Base-by-base conservation (phyloP, 73 alveolate species). In the Durusdinium trenchii region DNA sequence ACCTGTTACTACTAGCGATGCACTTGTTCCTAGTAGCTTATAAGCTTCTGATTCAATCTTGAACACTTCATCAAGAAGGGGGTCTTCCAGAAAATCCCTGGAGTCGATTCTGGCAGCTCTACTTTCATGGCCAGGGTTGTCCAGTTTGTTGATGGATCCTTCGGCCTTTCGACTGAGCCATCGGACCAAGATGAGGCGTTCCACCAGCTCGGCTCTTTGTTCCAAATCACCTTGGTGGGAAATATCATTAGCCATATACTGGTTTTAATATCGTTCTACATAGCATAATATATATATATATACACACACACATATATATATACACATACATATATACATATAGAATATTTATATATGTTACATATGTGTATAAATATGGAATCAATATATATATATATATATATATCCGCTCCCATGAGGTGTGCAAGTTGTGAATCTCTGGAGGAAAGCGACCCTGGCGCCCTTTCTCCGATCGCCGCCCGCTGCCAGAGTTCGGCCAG, bases 201-300 rank as follows among this genome's bases (percentile, higher is more conserved):
- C 98, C 64, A 91, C 98, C 54, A 91, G n/a, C 90, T 91, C 98
- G 23, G 98, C 71, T 6, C 98, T 26, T 40, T 91, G 98, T 43
- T 76, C 98, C 67, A 47, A 45, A 26, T 91, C 98, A 20, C 98
- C 98, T 91, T 36, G 38, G 98, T 60, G 73, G 30, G 73, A 23
- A 23, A 2, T 57, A 23, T 16, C 73, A 23, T 1, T 60, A 60
- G 73, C 73, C 73, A 60, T 60, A 12, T 16, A 12, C 69, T 23
- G 1, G 73, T 60, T 60, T 60, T 12, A 57, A 57, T n/a, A 57
- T 16, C 69, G 32, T 57, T 23, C 12, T n/a, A n/a, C 73, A 60
- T 60, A 32, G 4, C 73, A 60, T 60, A 23, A 60, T 23, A 60
- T 60, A 57, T 57, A 57, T 57, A 57, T 57, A 57, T 57, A 57